Conservation (phyloP, 2,329 filamentous ascomycete genomes). For the Zasmidium citrigriseum region DNA sequence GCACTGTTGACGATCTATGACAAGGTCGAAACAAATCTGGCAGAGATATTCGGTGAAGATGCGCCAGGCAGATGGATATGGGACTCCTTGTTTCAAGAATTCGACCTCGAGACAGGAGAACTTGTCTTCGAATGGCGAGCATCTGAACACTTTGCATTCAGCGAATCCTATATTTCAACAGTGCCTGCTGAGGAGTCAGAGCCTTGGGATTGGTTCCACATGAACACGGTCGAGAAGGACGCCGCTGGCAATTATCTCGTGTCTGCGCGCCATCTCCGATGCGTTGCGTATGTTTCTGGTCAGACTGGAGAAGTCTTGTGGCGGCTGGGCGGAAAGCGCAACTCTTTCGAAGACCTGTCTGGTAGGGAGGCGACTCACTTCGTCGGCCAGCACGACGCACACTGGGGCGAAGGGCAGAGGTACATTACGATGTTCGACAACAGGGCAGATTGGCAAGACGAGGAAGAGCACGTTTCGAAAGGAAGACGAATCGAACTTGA, state of each 20-base stretch:
- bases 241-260: slow-evolving; percentile 54
- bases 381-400: slow-evolving; percentile 54
- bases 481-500: slow-evolving; percentile 25
- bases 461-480: slow-evolving; percentile 22
- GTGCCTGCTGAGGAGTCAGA: slow-evolving; percentile 42
- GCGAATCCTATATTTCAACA: slow-evolving; percentile 41
- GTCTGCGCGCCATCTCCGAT: slow-evolving; percentile 52
- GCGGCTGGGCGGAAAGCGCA: slow-evolving; percentile 44
- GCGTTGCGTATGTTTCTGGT: slow-evolving; percentile 42
- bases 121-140: slow-evolving; percentile 60
- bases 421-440: slow-evolving; percentile 19
- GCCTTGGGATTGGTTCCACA: slow-evolving; percentile 57
- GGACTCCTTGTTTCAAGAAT: slow-evolving; percentile 35
- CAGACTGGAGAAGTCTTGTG: slow-evolving; percentile 52
- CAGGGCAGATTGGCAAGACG: slow-evolving; percentile 34
- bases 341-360: slow-evolving; percentile 30
- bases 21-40: slow-evolving; percentile 16
- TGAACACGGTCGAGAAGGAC: slow-evolving; percentile 58
- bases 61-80: slow-evolving; percentile 29
- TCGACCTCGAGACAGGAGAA: slow-evolving; percentile 54
- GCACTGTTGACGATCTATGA: slow-evolving; percentile 44
- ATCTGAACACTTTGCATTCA: slow-evolving; percentile 53
- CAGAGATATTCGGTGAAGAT: background rate
- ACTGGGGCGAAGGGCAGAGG: slow-evolving; percentile 44
- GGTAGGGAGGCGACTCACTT: slow-evolving; percentile 34